Percentiles rank a stretch among this genome's conserved stretches.
Evolutionary conservation across 345 rosid species (phyloP).

Genomic region (Conringia planisiliqua): DNA sequence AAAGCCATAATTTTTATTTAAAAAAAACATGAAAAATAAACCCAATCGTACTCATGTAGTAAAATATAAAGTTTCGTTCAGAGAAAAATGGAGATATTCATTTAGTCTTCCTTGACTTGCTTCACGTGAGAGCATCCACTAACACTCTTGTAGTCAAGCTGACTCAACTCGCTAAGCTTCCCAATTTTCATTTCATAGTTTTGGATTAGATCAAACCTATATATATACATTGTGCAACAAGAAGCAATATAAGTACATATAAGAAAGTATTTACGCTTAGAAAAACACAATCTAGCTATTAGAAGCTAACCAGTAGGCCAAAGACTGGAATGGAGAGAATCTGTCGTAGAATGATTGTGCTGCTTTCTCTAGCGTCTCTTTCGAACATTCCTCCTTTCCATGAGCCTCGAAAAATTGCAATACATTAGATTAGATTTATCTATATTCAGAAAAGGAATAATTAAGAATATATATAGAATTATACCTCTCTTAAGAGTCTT

Average conservation of each 20-base stretch:
- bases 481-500: constrained; percentile 42
- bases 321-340: constrained; percentile 23
- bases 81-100: background rate
- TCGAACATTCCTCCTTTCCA: constrained; percentile 6
- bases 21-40: too few relatives aligned
- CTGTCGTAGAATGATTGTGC: constrained; percentile 1
- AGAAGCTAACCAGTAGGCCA: constrained; percentile 18
- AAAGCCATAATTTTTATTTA: too few relatives aligned
- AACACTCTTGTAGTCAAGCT: background rate
- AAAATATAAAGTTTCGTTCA: background rate
- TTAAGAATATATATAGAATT: background rate
- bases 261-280: background rate
- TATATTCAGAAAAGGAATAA: background rate
- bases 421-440: background rate
- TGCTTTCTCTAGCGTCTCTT: background rate
- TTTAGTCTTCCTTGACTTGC: background rate
- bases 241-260: background rate
- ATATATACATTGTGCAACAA: background rate
- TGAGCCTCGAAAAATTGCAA: background rate
- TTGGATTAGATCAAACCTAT: constrained; percentile 17
- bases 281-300: background rate
- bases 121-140: background rate
- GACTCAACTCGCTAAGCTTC: constrained; percentile 13
- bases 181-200: constrained; percentile 4
- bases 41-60: too few relatives aligned